Percentiles rank a stretch among this genome's conserved stretches.
Evolutionary conservation across 2,329 filamentous ascomycete species (phyloP).

Genomic region (Phialophora tarda): DNA sequence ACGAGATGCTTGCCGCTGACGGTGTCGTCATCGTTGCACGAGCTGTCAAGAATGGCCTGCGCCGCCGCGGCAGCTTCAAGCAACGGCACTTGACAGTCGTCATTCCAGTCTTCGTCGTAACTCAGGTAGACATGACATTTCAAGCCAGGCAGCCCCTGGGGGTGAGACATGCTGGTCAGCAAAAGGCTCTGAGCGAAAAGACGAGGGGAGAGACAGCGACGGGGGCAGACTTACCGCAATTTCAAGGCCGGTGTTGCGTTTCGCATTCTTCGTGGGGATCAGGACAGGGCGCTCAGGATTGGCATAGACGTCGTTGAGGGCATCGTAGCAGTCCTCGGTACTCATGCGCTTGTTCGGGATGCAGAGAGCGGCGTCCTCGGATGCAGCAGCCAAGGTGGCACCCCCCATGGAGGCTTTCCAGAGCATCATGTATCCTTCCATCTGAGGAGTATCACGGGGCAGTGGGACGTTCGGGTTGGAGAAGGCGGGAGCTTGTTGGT

Average conservation of each 20-base stretch:
- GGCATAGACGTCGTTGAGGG: background rate
- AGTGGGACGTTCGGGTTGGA: constrained; percentile 12
- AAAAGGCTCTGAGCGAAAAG: background rate
- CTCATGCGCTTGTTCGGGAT: background rate
- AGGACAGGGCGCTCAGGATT: background rate
- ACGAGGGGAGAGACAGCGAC: background rate
- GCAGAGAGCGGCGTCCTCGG: background rate
- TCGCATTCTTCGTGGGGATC: constrained; percentile 3
- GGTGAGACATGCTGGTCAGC: background rate
- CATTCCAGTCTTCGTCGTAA: constrained; percentile 19
- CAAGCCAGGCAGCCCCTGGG: background rate
- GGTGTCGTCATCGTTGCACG: constrained; percentile 9
- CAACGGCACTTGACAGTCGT: constrained; percentile 10
- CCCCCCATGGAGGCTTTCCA: constrained; percentile 7
- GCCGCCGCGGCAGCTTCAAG: constrained; percentile 21
- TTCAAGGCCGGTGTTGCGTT: background rate
- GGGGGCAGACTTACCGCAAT: constrained; percentile 2
- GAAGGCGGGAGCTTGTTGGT: constrained; percentile 16
- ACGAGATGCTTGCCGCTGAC: constrained; percentile 15
- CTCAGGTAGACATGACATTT: constrained; percentile 14
- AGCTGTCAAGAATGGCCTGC: constrained; percentile 11
- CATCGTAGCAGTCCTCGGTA: constrained; percentile 8
- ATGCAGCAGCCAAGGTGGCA: background rate
- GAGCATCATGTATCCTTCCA: constrained; percentile 16
- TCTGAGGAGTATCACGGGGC: constrained; percentile 12